These are phyloP conservation scores for Hericium rajendrae DNA, from an alignment of 768 basidiomycete genomes.

Conservation along the genomic window DNA sequence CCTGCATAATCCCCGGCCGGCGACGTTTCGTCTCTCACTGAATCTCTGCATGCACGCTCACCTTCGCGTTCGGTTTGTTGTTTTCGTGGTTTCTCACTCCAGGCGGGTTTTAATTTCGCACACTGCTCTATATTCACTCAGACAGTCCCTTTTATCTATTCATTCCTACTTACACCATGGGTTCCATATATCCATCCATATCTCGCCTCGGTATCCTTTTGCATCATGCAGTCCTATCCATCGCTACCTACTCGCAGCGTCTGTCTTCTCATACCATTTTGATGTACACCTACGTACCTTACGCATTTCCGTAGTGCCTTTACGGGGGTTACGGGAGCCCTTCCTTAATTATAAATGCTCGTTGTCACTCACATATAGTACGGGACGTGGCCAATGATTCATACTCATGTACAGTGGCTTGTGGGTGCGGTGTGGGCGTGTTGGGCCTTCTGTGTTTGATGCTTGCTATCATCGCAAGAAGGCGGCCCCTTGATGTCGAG, in stretches of 20 bases:
- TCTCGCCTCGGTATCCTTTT: neutral
- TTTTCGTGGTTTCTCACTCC: neutral
- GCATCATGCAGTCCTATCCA: conserved; percentile 8
- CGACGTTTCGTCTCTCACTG: neutral
- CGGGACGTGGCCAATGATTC: neutral
- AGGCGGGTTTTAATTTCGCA: neutral
- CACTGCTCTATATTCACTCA: conserved; percentile 1
- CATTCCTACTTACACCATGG: conserved; percentile 12
- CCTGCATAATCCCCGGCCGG: neutral
- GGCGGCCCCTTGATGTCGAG: too few species aligned
- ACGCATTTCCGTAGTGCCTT: conserved; percentile 2
- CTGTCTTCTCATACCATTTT: neutral
- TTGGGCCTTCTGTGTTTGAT: too few species aligned
- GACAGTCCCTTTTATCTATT: conserved; percentile 8
- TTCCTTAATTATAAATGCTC: neutral
- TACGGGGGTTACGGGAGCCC: conserved; percentile 1
- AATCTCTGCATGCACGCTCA: neutral
- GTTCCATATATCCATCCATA: conserved; percentile 9
- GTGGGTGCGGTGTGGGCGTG: too few species aligned
- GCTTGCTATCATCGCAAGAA: too few species aligned
- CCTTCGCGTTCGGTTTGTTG: neutral
- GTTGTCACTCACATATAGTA: neutral
- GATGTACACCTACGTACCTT: conserved; percentile 2
- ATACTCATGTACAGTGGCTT: neutral
- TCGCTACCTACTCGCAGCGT: neutral